phyloP scores from a whole-genome alignment of 2,329 filamentous ascomycete species.

The Aureobasidium sp. region DNA sequence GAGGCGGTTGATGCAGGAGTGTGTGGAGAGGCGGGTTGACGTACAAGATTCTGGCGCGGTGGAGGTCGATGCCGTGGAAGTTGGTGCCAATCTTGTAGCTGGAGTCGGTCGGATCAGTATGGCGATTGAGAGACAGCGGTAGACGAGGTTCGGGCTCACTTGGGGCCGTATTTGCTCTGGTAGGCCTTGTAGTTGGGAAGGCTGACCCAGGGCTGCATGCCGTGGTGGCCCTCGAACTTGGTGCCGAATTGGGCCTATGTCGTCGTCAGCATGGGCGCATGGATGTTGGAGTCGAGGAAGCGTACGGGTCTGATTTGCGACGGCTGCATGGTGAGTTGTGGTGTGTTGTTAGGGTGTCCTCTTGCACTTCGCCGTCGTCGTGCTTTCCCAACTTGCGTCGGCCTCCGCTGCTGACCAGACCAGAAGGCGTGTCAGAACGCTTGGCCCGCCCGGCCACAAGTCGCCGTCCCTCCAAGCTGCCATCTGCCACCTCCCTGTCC shows the following conservation, averaged over 20 bases:
- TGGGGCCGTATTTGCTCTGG: conserved; percentile 51
- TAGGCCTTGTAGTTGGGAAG: conserved; percentile 43
- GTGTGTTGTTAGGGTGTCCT: neutral
- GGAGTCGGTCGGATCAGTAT: conserved; percentile 15
- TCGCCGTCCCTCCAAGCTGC: neutral
- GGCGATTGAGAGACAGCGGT: neutral
- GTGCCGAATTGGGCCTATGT: conserved; percentile 23
- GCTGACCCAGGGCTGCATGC: conserved; percentile 29
- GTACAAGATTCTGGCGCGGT: conserved; percentile 39
- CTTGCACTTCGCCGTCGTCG: conserved; percentile 1
- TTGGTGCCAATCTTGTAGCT: conserved; percentile 46
- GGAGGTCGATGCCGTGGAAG: conserved; percentile 45
- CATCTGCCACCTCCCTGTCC: conserved; percentile 1
- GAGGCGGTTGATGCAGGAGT: too few relatives aligned
- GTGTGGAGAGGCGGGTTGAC: conserved; percentile 23
- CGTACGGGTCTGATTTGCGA: conserved; percentile 25
- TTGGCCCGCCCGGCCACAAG: conserved; percentile 10
- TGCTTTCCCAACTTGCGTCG: neutral
- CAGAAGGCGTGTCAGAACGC: neutral
- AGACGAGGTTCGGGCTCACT: conserved; percentile 38
- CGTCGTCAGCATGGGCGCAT: conserved; percentile 13
- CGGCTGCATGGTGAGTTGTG: conserved; percentile 25
- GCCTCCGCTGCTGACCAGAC: conserved; percentile 11
- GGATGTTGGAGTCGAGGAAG: neutral
- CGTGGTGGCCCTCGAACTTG: conserved; percentile 21